Conservation (phyloP, 257 asterid species). For the Cruciata laevipes region DNA sequence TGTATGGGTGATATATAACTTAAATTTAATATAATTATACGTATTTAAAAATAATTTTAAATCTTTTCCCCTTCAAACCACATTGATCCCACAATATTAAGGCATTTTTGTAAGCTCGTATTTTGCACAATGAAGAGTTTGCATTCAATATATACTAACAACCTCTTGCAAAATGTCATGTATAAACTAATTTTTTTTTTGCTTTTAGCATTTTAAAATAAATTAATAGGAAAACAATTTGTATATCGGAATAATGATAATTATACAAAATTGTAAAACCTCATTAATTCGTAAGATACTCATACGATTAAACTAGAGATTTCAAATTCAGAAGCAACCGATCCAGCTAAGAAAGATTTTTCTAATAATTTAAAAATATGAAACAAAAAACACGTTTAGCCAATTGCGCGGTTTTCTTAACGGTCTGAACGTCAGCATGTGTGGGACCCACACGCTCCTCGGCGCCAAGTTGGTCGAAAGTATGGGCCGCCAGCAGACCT, state of each 20-base stretch:
- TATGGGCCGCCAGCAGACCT: not conserved
- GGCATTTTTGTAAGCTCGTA: too few relatives aligned
- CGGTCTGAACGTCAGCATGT: not conserved
- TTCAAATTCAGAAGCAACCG: not conserved
- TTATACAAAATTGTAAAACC: too few relatives aligned
- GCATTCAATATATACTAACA: not conserved
- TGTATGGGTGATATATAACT: too few relatives aligned
- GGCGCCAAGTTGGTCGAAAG: not conserved
- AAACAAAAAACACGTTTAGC: conserved; percentile 4
- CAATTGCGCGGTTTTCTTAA: not conserved
- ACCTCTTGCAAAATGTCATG: not conserved
- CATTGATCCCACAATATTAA: too few relatives aligned
- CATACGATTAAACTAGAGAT: not conserved
- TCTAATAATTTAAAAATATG: not conserved
- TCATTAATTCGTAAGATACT: not conserved
- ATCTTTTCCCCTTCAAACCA: too few relatives aligned
- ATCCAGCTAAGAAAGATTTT: not conserved
- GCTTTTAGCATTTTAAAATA: not conserved
- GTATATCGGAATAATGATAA: too few relatives aligned
- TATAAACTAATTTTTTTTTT: too few relatives aligned
- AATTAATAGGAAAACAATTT: too few relatives aligned
- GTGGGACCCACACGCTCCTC: conserved; percentile 3
- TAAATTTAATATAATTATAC: too few relatives aligned
- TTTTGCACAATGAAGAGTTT: too few relatives aligned
- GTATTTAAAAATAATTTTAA: too few relatives aligned